Evolutionary conservation across 495 filamentous ascomycete species (phyloP), one percentile per base, ranked within the genome.

Genomic region (Hamigera avellanea): DNA sequence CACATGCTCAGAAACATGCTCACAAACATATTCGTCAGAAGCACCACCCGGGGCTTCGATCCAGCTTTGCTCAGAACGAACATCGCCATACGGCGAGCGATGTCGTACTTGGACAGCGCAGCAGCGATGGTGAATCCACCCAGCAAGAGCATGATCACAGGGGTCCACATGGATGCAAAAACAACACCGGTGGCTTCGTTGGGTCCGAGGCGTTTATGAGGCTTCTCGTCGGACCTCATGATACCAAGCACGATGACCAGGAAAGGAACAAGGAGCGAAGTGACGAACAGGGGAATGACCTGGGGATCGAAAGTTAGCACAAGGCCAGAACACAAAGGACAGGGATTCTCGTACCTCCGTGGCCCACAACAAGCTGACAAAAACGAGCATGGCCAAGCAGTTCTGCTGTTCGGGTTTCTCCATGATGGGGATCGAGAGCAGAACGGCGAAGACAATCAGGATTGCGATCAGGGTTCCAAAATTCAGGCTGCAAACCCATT

Each of bases 1-100:
- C 93, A 88, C 91, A 99, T 99, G 46, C 86, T 94, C 25, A 89
- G 75, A 52, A 96, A 89, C 61, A 89, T 88, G 42, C 91, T 91
- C 30, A 99, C 91, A 47, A 94, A 93, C 91, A 99, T 99, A 58
- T 87, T 94, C 17, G 88, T 87, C 16, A 99, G 50, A 9, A 99
- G 72, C 14, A 99, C 87, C 13, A 81, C 83, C 32, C 80, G 69
- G 4, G 93, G 89, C 48, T 76, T 78, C 8, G 91, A 93, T 8
- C 91, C 91, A 23, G 91, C 91, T 62, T 94, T 95, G 66, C 84
- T 89, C 25, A 99, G 73, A n/a, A 96, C 85, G 49, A 95, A 84
- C 8, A 88, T 94, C 6, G 91, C 93, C 69, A 96, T 87, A 49
- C 88, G 77, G 53, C 95, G 94, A 32, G 93, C 91, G 50, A 99